Percentiles rank a stretch among this genome's conserved stretches.
phyloP scores from a whole-genome alignment of 495 filamentous ascomycete genomes.

The Bathelium albidoporum region DNA sequence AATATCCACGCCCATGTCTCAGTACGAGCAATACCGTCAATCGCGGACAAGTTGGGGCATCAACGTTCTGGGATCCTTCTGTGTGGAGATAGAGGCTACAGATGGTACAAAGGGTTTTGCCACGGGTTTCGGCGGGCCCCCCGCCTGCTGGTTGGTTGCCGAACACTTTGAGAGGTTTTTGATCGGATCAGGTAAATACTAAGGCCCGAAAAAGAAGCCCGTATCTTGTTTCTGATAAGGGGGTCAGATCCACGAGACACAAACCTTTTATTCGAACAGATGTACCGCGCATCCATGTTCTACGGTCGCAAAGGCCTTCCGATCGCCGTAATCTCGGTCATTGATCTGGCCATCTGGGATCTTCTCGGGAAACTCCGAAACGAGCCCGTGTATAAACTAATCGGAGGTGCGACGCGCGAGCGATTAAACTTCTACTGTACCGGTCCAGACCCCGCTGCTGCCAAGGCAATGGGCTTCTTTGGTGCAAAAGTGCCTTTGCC shows the following conservation, averaged over 20 bases:
- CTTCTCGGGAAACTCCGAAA: constrained; percentile 77
- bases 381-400: constrained; percentile 90
- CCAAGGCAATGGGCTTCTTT: constrained; percentile 75
- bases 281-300: constrained; percentile 93
- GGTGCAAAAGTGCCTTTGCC: constrained; percentile 83
- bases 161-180: constrained; percentile 88
- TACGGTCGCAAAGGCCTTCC: constrained; percentile 88
- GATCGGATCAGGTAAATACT: constrained; percentile 54
- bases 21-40: constrained; percentile 74
- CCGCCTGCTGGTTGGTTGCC: constrained; percentile 83
- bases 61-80: constrained; percentile 89
- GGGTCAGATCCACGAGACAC: constrained; percentile 66
- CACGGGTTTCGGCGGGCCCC: constrained; percentile 86
- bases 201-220: background rate
- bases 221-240: background rate
- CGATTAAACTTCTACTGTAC: constrained; percentile 89
- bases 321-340: constrained; percentile 83
- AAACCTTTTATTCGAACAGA: constrained; percentile 83
- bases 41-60: constrained; percentile 91
- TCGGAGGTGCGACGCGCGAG: constrained; percentile 73
- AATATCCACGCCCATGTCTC: constrained; percentile 84
- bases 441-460: constrained; percentile 66
- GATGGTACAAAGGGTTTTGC: constrained; percentile 88
- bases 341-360: constrained; percentile 89
- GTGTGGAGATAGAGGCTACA: constrained; percentile 77